These are phyloP conservation scores for Aspergillus quadrilineatus DNA, from an alignment of 2,329 filamentous ascomycete genomes.

Conservation along the genomic window DNA sequence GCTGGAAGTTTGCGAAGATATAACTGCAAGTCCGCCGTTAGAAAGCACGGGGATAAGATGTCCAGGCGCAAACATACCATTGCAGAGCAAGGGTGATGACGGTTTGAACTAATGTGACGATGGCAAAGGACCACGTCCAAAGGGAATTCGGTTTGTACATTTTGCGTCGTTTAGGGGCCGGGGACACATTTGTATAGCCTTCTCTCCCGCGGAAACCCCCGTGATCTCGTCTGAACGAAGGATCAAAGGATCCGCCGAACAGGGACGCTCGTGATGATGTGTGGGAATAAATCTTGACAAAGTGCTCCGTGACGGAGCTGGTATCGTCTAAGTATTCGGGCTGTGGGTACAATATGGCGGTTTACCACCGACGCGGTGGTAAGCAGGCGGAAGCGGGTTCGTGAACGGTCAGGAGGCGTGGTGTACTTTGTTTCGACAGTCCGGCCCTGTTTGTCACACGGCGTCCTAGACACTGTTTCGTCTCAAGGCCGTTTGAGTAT, in stretches of 20 bases:
- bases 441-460: slow-evolving; percentile 6
- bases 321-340: slow-evolving; percentile 26
- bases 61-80: slow-evolving; percentile 58
- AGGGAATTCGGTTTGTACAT: slow-evolving; percentile 78
- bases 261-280: slow-evolving; percentile 56
- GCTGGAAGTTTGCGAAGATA: slow-evolving; percentile 84
- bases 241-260: slow-evolving; percentile 57
- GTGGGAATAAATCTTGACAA: slow-evolving; percentile 57
- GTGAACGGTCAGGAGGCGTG: not conserved
- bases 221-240: slow-evolving; percentile 49
- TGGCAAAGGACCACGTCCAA: slow-evolving; percentile 87
- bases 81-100: slow-evolving; percentile 64
- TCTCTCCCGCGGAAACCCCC: slow-evolving; percentile 54
- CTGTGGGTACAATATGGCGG: slow-evolving; percentile 34
- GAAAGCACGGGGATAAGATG: not conserved
- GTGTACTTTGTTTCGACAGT: slow-evolving; percentile 7
- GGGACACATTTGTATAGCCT: slow-evolving; percentile 46
- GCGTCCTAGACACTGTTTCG: slow-evolving; percentile 5
- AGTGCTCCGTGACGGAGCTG: slow-evolving; percentile 43
- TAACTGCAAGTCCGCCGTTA: slow-evolving; percentile 57
- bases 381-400: slow-evolving; percentile 1
- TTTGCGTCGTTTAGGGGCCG: slow-evolving; percentile 39
- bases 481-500: slow-evolving; percentile 6
- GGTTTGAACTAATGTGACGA: slow-evolving; percentile 72
- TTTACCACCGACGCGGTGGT: slow-evolving; percentile 33